Evolutionary conservation across 2,329 filamentous ascomycete genomes (phyloP).

Genomic region (Pyrenochaeta sp.): DNA sequence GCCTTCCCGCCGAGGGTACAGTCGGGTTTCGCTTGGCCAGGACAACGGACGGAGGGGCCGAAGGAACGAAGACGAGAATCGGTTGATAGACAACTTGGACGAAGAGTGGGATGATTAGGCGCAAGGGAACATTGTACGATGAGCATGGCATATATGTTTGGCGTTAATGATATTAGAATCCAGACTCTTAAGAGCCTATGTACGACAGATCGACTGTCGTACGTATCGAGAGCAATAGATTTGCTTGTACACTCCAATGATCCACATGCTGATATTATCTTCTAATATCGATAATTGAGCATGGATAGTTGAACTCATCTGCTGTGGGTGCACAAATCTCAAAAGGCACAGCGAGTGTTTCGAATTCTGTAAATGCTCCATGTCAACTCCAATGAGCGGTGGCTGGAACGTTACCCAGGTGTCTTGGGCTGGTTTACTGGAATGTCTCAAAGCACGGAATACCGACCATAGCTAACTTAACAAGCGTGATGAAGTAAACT

Average conservation of each 20-base stretch:
- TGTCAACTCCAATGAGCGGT: too few relatives aligned
- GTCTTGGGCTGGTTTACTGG: too few relatives aligned
- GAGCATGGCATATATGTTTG: not conserved
- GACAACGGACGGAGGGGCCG: slow-evolving; percentile 53
- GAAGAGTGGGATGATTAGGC: slow-evolving; percentile 89
- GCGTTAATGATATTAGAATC: not conserved
- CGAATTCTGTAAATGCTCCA: too few relatives aligned
- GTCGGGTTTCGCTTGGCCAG: slow-evolving; percentile 64
- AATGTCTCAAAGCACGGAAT: too few relatives aligned
- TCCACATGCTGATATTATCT: not conserved
- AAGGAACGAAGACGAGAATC: slow-evolving; percentile 82
- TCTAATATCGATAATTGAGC: not conserved
- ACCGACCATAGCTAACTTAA: too few relatives aligned
- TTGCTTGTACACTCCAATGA: not conserved
- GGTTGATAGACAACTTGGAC: slow-evolving; percentile 93
- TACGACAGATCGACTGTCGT: not conserved
- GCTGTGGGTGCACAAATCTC: too few relatives aligned
- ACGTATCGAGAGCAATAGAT: not conserved
- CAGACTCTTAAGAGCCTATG: not conserved
- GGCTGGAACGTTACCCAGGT: too few relatives aligned
- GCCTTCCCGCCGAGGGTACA: slow-evolving; percentile 73
- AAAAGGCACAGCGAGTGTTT: too few relatives aligned
- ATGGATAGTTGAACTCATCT: too few relatives aligned
- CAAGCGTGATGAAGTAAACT: too few relatives aligned
- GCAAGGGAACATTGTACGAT: not conserved